These are phyloP conservation scores for Cladosporium halotolerans DNA, from an alignment of 2,329 filamentous ascomycete genomes.

Conservation along the genomic window DNA sequence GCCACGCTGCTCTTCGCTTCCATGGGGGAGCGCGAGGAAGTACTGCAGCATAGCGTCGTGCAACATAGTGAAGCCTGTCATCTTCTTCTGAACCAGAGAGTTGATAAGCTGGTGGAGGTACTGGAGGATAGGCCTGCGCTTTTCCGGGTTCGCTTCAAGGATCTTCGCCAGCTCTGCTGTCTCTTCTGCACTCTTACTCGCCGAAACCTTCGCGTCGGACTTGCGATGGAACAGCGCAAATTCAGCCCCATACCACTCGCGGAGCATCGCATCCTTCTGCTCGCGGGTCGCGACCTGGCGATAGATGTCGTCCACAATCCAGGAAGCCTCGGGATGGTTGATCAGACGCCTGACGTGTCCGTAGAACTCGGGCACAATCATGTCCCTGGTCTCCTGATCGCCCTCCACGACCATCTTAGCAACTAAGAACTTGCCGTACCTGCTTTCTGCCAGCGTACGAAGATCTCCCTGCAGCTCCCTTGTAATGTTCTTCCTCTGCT, in stretches of 20 bases:
- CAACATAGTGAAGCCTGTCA: slow-evolving; percentile 93
- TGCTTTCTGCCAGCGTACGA: slow-evolving; percentile 79
- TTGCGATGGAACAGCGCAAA: slow-evolving; percentile 74
- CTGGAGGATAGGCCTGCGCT: slow-evolving; percentile 79
- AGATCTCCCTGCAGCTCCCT: slow-evolving; percentile 80
- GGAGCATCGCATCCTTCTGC: slow-evolving; percentile 77
- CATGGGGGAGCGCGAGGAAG: slow-evolving; percentile 71
- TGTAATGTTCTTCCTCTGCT: slow-evolving; percentile 81
- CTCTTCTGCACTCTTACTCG: slow-evolving; percentile 13
- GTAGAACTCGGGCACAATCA: slow-evolving; percentile 92
- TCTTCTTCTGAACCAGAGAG: slow-evolving; percentile 88
- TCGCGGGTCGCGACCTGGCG: slow-evolving; percentile 76
- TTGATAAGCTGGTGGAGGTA: slow-evolving; percentile 84
- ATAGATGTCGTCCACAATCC: slow-evolving; percentile 97
- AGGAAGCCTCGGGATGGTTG: slow-evolving; percentile 91
- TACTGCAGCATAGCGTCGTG: slow-evolving; percentile 99
- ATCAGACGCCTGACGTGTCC: slow-evolving; percentile 88
- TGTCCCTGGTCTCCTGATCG: slow-evolving; percentile 75
- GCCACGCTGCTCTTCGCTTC: slow-evolving; percentile 74
- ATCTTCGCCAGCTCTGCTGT: slow-evolving; percentile 68
- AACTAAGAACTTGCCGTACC: slow-evolving; percentile 95
- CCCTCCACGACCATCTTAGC: slow-evolving; percentile 93
- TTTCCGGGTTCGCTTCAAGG: slow-evolving; percentile 70
- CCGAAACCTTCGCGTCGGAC: slow-evolving; percentile 34
- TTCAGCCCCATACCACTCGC: slow-evolving; percentile 95